Conservation (phyloP, 768 basidiomycete species). For the Crucibulum laeve region DNA sequence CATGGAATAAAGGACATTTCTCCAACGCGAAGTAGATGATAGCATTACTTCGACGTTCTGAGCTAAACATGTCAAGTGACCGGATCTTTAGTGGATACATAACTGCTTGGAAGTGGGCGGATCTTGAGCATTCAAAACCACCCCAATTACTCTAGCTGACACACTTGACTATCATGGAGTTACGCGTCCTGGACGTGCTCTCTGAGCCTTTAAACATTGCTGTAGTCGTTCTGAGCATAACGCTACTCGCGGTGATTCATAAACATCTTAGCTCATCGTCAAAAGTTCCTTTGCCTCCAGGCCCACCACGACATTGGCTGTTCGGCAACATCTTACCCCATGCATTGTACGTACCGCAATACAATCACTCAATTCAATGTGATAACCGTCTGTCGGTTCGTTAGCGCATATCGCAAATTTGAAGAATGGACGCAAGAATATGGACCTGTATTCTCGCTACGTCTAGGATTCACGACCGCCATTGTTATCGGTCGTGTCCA, state of each 20-base stretch:
- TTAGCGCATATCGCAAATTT: slow-evolving; percentile 46
- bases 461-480: slow-evolving; percentile 40
- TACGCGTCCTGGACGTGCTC: no score
- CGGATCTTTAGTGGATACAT: no score
- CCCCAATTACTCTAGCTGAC: no score
- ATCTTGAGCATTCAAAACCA: no score
- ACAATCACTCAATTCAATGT: background rate
- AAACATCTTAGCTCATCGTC: slow-evolving; percentile 16
- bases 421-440: slow-evolving; percentile 59
- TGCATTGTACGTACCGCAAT: slow-evolving; percentile 29
- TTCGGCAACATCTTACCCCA: slow-evolving; percentile 36
- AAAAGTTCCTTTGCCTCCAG: slow-evolving; percentile 33
- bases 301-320: slow-evolving; percentile 35
- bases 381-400: background rate
- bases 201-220: slow-evolving; percentile 26
- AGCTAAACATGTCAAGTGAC: no score
- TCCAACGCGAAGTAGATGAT: no score
- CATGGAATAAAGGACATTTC: no score
- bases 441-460: slow-evolving; percentile 55
- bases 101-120: no score
- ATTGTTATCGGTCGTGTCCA: slow-evolving; percentile 47
- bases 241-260: slow-evolving; percentile 23
- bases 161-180: no score
- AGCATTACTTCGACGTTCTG: no score
- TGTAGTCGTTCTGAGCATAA: slow-evolving; percentile 21